Base-by-base conservation (phyloP, 2,329 filamentous ascomycete genomes). In the Epichloe festucae region DNA sequence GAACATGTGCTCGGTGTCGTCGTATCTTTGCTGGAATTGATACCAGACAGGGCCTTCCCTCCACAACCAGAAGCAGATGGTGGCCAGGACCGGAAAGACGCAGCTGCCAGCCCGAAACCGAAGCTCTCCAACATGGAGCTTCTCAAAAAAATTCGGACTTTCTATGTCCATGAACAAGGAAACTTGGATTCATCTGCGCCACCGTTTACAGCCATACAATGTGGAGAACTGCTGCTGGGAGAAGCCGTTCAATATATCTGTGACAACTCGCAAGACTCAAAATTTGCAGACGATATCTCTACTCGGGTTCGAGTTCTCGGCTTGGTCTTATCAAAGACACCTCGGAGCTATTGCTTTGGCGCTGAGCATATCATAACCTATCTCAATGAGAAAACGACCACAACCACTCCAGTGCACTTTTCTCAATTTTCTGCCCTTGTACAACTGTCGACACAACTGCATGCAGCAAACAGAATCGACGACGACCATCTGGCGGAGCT, bases 131-230 rank as follows among this genome's bases (percentile, higher is more conserved):
- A 65, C 31, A 51, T 65, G n/a, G 77, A 82, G 39, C 67, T 86
- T 11, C 65, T 86, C 45, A 76, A 77, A 77, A 77, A 68, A 53
- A 80, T 88, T 49, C 76, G 73, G 58, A 68, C 70, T 10, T 89
- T 89, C 60, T 89, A 89, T 63, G 72, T 82, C 36, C 73, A 78
- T 54, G 82, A 85, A 54, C 84, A 87, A 63, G 83, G 82, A 42
- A 87, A 80, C 56, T 68, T 86, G 19, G 84, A 88, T 53, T 74
- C 76, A 38, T 73, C 74, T 7, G 65, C 74, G 5, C 70, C 78
- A 3, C 85, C 85, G 4, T 84, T 86, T 57, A 66, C 71, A 10
- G 66, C 77, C 5, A 68, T 69, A 17, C 70, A 75, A 21, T 66
- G 81, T 23, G 79, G 78, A n/a, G 77, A 82, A 56, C 69, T 85